Base-by-base conservation (phyloP, 2,329 filamentous ascomycete genomes). In the Stachybotrys chlorohalonatus region DNA sequence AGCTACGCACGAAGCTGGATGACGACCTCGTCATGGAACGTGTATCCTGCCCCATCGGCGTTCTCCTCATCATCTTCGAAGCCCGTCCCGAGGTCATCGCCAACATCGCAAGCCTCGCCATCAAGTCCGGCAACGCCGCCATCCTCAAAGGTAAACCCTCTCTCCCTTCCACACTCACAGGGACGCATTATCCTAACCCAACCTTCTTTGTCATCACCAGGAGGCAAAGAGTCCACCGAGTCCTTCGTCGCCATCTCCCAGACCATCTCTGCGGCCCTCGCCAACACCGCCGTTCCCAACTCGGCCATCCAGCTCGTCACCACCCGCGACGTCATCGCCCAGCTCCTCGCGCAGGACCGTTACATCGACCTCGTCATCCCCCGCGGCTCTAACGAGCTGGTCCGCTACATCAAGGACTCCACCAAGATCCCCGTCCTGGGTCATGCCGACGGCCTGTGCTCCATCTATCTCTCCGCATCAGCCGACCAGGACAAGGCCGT, bases 11-110 rank as follows among this genome's bases (percentile, higher is more conserved):
- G 49, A 82, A 86, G 55, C 81, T 99, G 11, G 94, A 97, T 69
- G 88, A 96, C 62, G 87, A 86, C 53, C 80, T 99, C 53, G 80
- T 86, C 53, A 80, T 99, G 56, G 90, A 96, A 68, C 85, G 92
- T 58, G 88, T 96, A 50, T 91, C 90, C 47, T 96, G 90, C 68
- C 94, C 94, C 6, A 97, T 99, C 62, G 94, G 94, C 56, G 92
- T 97, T n/a, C 82, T 99, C 47, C 82, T 99, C 61, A 94, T 99
- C 73, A 97, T 99, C 66, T 99, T 99, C 67, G 94, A 99, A 74
- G 94, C 94, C 42, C 87, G 94, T 7, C 94, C 94, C 7, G 94
- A 99, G 73, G 94, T 99, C 60, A 96, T 99, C 66, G 94, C 93
- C 67, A 99, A 99, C 71, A 97, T 99, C 66, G 91, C 94, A 58